Evolutionary conservation across 352 stramenopile genomes (phyloP), one percentile per base, ranked within the genome.

Genomic region (Phytophthora brassicae): DNA sequence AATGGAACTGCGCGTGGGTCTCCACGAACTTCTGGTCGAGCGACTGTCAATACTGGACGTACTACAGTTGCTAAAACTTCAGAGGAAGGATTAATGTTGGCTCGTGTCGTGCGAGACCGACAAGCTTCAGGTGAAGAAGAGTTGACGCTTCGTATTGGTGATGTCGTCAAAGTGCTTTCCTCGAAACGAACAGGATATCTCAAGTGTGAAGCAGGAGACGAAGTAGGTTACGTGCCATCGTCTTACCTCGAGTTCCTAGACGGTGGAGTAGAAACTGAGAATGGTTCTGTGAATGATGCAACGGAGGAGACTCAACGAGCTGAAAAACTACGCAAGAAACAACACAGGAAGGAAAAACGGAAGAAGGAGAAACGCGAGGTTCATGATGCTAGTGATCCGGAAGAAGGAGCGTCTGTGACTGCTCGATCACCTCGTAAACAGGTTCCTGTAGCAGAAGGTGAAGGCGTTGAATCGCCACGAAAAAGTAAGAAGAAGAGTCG

Each of bases 231-330:
- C 67, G 73, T 95, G 17, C 86, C 86, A 24, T 89, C 84, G 7
- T 93, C 84, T 6, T 92, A 92, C 49, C 77, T 95, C 54, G 86
- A 93, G 63, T 93, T 95, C 39, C 70, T 93, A 1, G 84, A 90
- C 47, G 65, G 74, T 9, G 31, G 26, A 6, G 43, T 47, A 23
- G 48, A 68, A 16, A 24, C 28, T 11, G 66, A 65, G 4, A 65
- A 55, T 57, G 19, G 20, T 7, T 50, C 35, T 6, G 51, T 56
- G 5, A 60, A 36, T 14, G 62, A 19, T 12, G 64, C 49, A 2
- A 49, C 33, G 23, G 64, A 68, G 11, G 74, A 77, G 8, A 20
- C 54, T 19, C 68, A 80, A 38, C 75, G 47, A 29, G 53, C 63
- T 23, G 81, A 90, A 42, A 79, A 75, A 44, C 70, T 77, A 53